Evolutionary conservation across 441 rosid genomes (phyloP).

Genomic region (Viola pubescens): DNA sequence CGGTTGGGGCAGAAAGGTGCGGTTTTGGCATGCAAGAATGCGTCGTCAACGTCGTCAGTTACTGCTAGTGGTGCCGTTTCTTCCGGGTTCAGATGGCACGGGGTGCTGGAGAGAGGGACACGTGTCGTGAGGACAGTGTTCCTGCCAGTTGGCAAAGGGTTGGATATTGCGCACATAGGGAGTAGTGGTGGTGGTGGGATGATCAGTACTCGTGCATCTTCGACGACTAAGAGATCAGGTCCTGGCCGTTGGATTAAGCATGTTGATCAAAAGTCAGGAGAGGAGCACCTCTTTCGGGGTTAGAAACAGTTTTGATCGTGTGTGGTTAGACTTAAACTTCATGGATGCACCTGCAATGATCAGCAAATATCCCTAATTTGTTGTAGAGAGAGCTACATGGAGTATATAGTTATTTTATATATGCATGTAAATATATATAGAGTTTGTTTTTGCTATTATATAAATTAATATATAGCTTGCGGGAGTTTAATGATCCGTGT

Average conservation of each 20-base stretch:
- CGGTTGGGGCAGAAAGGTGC: constrained; percentile 56
- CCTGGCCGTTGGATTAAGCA: constrained; percentile 71
- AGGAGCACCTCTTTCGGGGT: constrained; percentile 53
- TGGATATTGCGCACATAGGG: constrained; percentile 60
- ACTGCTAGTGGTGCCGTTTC: neutral
- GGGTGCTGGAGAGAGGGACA: constrained; percentile 35
- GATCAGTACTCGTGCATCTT: constrained; percentile 13
- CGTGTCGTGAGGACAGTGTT: constrained; percentile 56
- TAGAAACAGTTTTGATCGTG: neutral
- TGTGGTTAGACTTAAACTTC: too few relatives aligned
- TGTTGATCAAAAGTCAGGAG: constrained; percentile 57
- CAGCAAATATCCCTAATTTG: too few relatives aligned
- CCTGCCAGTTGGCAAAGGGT: constrained; percentile 68
- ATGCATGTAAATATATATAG: too few relatives aligned
- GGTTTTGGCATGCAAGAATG: constrained; percentile 65
- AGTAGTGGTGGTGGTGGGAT: constrained; percentile 5
- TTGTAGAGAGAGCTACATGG: too few relatives aligned
- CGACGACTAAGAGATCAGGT: constrained; percentile 13
- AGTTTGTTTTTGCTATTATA: too few relatives aligned
- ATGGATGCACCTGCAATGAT: too few relatives aligned
- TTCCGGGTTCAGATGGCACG: constrained; percentile 51
- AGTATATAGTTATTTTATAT: too few relatives aligned
- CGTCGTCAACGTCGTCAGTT: constrained; percentile 21
- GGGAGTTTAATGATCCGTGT: too few relatives aligned
- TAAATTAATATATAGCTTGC: too few relatives aligned